These are phyloP conservation scores for Hyaloperonospora arabidopsidis DNA, from an alignment of 352 stramenopile genomes.

Conservation along the genomic window DNA sequence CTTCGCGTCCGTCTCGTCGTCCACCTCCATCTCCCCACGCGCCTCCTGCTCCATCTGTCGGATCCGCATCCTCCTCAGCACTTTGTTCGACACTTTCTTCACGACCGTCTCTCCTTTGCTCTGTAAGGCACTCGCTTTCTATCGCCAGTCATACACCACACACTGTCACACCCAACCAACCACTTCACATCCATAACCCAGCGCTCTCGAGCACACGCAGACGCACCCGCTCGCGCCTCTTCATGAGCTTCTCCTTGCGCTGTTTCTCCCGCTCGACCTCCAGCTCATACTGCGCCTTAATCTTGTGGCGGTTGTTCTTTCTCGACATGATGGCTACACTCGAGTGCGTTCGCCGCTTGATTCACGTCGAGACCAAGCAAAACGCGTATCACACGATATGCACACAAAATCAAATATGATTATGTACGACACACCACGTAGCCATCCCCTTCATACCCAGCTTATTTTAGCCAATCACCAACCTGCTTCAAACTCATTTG, in stretches of 20 bases:
- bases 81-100: constrained; percentile 74
- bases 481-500: constrained; percentile 1
- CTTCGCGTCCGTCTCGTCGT: constrained; percentile 24
- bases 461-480: constrained; percentile 1
- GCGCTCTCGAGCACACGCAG: not conserved
- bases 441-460: not conserved
- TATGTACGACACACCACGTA: not conserved
- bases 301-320: constrained; percentile 76
- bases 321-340: constrained; percentile 42
- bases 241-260: constrained; percentile 62
- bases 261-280: constrained; percentile 67
- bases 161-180: too few relatives aligned
- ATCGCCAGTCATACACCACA: not conserved
- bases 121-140: constrained; percentile 49
- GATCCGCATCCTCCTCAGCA: constrained; percentile 53
- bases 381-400: constrained; percentile 6
- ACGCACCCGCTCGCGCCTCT: constrained; percentile 60
- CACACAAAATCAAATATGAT: too few relatives aligned
- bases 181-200: too few relatives aligned
- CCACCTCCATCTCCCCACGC: constrained; percentile 36
- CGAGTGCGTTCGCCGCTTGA: too few relatives aligned
- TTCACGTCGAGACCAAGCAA: constrained; percentile 6
- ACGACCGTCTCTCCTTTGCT: constrained; percentile 43
- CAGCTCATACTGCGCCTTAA: constrained; percentile 75
- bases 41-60: constrained; percentile 53